phyloP scores from a whole-genome alignment of 169 alveolate species.

The Eimeria falciformis region DNA sequence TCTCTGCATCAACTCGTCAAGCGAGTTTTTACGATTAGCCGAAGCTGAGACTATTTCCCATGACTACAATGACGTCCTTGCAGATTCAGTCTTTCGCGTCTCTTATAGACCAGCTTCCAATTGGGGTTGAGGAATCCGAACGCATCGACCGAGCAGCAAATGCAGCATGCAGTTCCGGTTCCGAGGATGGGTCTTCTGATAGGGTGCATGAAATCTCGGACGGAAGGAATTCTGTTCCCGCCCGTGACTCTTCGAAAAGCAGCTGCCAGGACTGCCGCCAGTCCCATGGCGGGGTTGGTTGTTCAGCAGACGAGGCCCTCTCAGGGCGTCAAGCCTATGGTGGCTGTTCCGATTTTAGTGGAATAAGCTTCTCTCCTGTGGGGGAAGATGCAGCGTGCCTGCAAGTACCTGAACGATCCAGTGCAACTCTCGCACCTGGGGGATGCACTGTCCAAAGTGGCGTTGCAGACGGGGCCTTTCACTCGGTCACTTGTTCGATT shows the following conservation, averaged over 20 bases:
- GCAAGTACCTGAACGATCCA: neutral
- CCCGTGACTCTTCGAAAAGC: neutral
- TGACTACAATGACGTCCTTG: constrained; percentile 23
- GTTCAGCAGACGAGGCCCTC: neutral
- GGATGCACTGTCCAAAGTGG: neutral
- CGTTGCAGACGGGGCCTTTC: neutral
- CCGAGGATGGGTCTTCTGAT: neutral
- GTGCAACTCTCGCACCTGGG: neutral
- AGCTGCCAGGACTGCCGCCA: constrained; percentile 9
- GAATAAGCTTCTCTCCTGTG: neutral
- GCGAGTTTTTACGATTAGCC: neutral
- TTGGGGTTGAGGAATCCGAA: constrained; percentile 46
- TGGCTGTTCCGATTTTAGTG: neutral
- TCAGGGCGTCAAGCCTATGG: neutral
- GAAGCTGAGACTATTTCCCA: neutral
- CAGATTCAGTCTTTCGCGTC: constrained; percentile 48
- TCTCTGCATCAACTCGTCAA: neutral
- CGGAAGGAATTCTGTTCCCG: neutral
- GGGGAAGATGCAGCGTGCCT: neutral
- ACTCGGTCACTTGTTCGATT: neutral
- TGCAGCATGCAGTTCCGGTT: neutral
- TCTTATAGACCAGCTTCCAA: constrained; percentile 53
- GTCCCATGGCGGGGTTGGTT: neutral
- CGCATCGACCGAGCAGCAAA: constrained; percentile 26
- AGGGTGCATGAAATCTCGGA: neutral